Base-by-base conservation (phyloP, 441 rosid genomes). In the Populus hybrid region DNA sequence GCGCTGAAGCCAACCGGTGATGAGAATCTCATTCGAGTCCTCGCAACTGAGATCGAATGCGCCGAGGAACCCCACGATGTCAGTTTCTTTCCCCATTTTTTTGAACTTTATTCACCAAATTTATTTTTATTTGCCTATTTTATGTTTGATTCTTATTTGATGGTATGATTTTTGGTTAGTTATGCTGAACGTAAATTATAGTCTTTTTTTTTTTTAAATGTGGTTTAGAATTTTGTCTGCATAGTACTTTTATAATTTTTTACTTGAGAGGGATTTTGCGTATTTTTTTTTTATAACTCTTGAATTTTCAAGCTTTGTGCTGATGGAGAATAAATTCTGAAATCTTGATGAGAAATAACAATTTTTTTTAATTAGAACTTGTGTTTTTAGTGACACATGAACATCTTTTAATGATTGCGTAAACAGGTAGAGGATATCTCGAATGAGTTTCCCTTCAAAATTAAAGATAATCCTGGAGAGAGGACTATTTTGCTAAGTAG, bases 391-490 rank as follows among this genome's bases (percentile, higher is more conserved):
- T 46, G 57, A 46, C 57, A 38, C 12, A 9, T 0, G 7, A 46
- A 14, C 57, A 46, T 14, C 1, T 46, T 46, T 46, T 14, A 4
- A 46, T 46, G 57, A 46, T 12, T 14, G 57, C 57, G 0, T 46
- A 46, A 46, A 46, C 86, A 92, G 94, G 81, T 73, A 38, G 85
- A 83, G 28, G 81, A 81, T 5, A 69, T 82, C 30, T 91, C 95
- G 5, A 82, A 81, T 34, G 90, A 70, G 0, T 90, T 92, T 77
- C 90, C 92, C 36, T 92, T 92, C 64, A 81, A 85, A 76, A 88
- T 92, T 68, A 80, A 85, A 69, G 93, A 92, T 79, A 83, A 76
- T 38, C 80, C 86, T n/a, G 97, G 97, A 38, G 94, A 90, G 80
- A 84, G 91, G 80, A 87, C 92, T 30, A 36, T 92, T 61, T 42